A percentile compares a stretch with the other conserved stretches of the same genome.
phyloP scores from a whole-genome alignment of 1,139 yeast genomes.

The Zygosaccharomyces pseudobailii region DNA sequence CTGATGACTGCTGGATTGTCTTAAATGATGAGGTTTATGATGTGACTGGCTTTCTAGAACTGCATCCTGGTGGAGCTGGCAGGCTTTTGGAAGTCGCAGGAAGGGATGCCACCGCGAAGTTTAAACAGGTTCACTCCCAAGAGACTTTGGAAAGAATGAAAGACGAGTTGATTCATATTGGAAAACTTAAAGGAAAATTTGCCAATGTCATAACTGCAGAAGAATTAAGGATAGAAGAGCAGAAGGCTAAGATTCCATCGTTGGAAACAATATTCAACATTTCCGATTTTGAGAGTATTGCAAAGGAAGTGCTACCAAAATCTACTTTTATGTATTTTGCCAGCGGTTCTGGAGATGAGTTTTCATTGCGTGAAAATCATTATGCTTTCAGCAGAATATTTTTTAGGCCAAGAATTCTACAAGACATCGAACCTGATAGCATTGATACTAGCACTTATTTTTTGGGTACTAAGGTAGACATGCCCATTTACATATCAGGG shows the following conservation, averaged over 20 bases:
- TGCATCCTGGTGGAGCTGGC: conserved; percentile 86
- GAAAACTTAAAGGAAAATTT: conserved; percentile 7
- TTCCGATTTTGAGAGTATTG: conserved; percentile 67
- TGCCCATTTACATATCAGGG: conserved; percentile 72
- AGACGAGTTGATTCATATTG: conserved; percentile 6
- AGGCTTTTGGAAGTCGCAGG: conserved; percentile 79
- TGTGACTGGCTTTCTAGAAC: conserved; percentile 66
- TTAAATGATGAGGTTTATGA: conserved; percentile 80
- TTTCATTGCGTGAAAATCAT: conserved; percentile 83
- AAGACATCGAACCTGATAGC: conserved; percentile 45
- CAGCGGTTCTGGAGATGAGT: conserved; percentile 89
- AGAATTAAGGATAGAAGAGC: conserved; percentile 50
- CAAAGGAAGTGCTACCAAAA: conserved; percentile 67
- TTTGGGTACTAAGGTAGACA: conserved; percentile 46
- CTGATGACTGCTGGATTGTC: conserved; percentile 83
- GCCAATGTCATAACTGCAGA: conserved; percentile 48
- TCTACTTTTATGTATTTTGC: conserved; percentile 93
- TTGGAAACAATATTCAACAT: conserved; percentile 32
- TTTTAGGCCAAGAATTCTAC: conserved; percentile 71
- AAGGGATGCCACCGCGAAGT: conserved; percentile 81
- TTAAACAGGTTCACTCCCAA: conserved; percentile 81
- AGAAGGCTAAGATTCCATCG: conserved; percentile 37
- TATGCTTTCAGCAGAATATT: conserved; percentile 79
- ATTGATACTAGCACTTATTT: conserved; percentile 52
- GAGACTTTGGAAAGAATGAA: conserved; percentile 54